Evolutionary conservation across 371 early-diverging fungal species (phyloP), one percentile per base, ranked within the genome.

Genomic region (Sporodiniella umbellata): DNA sequence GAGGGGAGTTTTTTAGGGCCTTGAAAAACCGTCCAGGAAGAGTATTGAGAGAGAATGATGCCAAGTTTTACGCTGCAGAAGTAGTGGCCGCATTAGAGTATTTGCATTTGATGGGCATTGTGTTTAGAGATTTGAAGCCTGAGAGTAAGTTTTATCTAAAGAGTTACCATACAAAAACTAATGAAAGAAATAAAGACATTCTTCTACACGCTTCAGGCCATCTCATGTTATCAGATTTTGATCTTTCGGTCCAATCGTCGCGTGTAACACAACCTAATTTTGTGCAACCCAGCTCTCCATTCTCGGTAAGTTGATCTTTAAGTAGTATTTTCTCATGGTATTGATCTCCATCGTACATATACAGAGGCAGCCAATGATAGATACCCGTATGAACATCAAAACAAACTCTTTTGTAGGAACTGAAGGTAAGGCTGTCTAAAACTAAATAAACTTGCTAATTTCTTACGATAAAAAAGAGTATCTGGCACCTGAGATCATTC

Each of bases 71-170:
- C 66, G 96, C 96, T 0, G 98, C 98, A 21, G 99, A 99, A 64
- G 95, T 99, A 10, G 82, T 93, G 51, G 74, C 78, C 1, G 87
- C 93, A 4, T 78, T 99, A 23, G 98, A 97, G 60, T 96, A 94
- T 59, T 75, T 99, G 55, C 99, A 98, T 66, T 72, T 92, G 25
- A 88, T 89, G 70, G 97, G 95, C 0, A 93, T 92, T 55, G 92
- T 99, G 31, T 99, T 99, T 72, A 76, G 99, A 42, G 99, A 99
- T 70, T 72, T 99, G 54, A 99, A 99, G 66, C 99, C 99, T 23
- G 99, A 99, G 61, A 99, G 95, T 90, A 80, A 76, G 83, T n/a
- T n/a, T 1, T n/a, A 18, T 7, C 19, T 4, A 26, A 40, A 40
- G 42, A 12, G 15, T n/a, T 26, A 33, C 25, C 37, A 31, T 31